These are phyloP conservation scores for Cladosporium sp. DNA, from an alignment of 2,329 filamentous ascomycete species.

Conservation along the genomic window DNA sequence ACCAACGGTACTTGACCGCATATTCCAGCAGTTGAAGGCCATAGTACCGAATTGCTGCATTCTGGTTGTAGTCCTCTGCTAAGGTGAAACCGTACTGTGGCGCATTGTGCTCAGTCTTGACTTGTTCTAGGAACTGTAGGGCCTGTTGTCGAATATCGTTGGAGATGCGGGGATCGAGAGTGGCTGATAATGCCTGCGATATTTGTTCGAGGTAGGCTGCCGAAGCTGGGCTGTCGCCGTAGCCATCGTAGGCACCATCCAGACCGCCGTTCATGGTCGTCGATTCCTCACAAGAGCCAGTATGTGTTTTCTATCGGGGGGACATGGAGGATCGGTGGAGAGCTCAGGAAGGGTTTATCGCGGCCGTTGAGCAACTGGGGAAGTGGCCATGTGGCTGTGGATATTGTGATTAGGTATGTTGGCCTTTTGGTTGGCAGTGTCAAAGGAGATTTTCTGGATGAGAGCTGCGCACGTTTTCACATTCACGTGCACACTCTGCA, in stretches of 20 bases:
- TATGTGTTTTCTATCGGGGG: not conserved
- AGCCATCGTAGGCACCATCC: conserved; percentile 19
- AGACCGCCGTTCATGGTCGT: conserved; percentile 15
- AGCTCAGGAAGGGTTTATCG: conserved; percentile 6
- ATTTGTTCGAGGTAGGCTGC: conserved; percentile 57
- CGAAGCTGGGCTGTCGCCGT: conserved; percentile 18
- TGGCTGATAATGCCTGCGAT: conserved; percentile 77
- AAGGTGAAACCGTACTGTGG: conserved; percentile 81
- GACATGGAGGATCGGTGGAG: conserved; percentile 7
- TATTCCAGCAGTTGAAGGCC: conserved; percentile 89
- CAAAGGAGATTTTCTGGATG: too few relatives aligned
- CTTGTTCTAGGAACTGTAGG: conserved; percentile 76
- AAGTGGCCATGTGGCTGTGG: conserved; percentile 10
- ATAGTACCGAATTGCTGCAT: conserved; percentile 84
- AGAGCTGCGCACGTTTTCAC: not conserved
- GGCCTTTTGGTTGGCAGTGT: not conserved
- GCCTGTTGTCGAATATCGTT: conserved; percentile 81
- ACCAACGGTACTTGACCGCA: conserved; percentile 80
- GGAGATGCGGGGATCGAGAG: conserved; percentile 75
- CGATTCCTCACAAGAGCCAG: not conserved
- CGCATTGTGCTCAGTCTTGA: conserved; percentile 75
- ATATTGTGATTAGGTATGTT: not conserved
- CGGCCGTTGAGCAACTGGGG: conserved; percentile 12
- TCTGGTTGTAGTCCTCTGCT: conserved; percentile 69
- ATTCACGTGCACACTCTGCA: not conserved